phyloP scores from a whole-genome alignment of 2,329 filamentous ascomycete species.

The Penicillium sp. region DNA sequence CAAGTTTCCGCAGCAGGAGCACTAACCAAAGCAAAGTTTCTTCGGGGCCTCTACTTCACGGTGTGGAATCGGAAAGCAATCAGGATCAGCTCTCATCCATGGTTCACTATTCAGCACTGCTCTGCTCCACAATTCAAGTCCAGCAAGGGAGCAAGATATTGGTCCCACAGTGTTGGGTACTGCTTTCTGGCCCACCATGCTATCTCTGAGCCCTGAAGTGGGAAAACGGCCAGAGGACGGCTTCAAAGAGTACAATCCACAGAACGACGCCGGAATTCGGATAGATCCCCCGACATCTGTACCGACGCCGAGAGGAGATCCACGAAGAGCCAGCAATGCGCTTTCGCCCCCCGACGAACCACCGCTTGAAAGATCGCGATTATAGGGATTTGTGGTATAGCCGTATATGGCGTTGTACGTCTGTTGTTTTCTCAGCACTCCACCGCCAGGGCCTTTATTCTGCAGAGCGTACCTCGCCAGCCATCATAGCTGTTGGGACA shows the following conservation, averaged over 20 bases:
- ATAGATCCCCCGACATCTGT: conserved; percentile 59
- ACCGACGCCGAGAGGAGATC: conserved; percentile 53
- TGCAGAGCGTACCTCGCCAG: conserved; percentile 1
- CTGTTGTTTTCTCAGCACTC: not conserved
- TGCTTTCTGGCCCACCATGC: not conserved
- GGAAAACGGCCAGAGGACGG: conserved; percentile 29
- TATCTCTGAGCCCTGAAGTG: not conserved
- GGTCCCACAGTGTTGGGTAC: conserved; percentile 21
- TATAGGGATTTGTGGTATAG: conserved; percentile 52
- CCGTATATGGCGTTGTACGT: conserved; percentile 54
- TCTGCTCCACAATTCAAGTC: not conserved
- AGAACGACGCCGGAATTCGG: conserved; percentile 53
- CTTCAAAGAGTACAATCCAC: conserved; percentile 49
- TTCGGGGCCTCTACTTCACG: not conserved
- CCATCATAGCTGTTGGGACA: conserved; percentile 51
- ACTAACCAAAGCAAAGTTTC: not conserved
- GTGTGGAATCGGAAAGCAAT: conserved; percentile 25
- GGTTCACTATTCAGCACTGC: not conserved
- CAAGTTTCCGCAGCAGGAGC: not conserved
- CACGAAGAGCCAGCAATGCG: conserved; percentile 51
- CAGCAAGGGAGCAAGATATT: conserved; percentile 35
- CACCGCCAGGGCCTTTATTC: not conserved
- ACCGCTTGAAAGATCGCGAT: conserved; percentile 51
- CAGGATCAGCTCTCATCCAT: not conserved
- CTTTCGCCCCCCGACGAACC: conserved; percentile 57